Base-by-base conservation (phyloP, 768 basidiomycete species). In the Termitomyces sp. region DNA sequence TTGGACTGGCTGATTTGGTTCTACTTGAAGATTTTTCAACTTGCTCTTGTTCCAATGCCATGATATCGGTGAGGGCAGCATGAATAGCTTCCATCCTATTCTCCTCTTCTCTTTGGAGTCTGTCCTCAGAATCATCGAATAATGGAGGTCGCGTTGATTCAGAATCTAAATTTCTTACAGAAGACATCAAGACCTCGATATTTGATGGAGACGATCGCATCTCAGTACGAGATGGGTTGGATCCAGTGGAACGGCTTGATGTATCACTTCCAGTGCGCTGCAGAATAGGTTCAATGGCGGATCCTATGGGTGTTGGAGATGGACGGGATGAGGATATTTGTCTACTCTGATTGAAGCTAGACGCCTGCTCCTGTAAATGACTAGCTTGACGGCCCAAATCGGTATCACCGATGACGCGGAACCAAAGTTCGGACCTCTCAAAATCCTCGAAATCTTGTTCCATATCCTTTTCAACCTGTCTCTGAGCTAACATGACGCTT, bases 21-120 rank as follows among this genome's bases (percentile, higher is more conserved):
- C 30, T 48, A 28, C 38, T 64, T 6, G 49, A 48, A 44, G 16
- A 20, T 16, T 14, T 38, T 22, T 70, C 67, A n/a, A 61, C 58
- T 54, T 70, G 71, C 54, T 82, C 79, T 40, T 86, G 79, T 61
- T 96, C 92, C 42, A 88, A 77, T 3, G 93, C 92, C 66, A 99
- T 94, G 69, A 99, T 98, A 68, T 96, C 92, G 10, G 92, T 94
- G 61, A 99, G 76, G 4, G 97, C 97, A 8, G 94, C 94, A 65
- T 94, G 94, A 20, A 98, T 97, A 3, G 96, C 95, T 65, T 94
- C 93, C 85, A 98, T 97, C 40, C 93, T 80, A 63, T 88, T 80
- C 53, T 88, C 83, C 69, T 96, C 88, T 48, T 83, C 85, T 49
- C 85, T 79, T 48, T 87, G 85, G 61, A 74, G 74, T 58, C 78